Percentiles rank a stretch among this genome's conserved stretches.
These are phyloP conservation scores for Voacanga thouarsii DNA, from an alignment of 257 asterid species.

Conservation along the genomic window DNA sequence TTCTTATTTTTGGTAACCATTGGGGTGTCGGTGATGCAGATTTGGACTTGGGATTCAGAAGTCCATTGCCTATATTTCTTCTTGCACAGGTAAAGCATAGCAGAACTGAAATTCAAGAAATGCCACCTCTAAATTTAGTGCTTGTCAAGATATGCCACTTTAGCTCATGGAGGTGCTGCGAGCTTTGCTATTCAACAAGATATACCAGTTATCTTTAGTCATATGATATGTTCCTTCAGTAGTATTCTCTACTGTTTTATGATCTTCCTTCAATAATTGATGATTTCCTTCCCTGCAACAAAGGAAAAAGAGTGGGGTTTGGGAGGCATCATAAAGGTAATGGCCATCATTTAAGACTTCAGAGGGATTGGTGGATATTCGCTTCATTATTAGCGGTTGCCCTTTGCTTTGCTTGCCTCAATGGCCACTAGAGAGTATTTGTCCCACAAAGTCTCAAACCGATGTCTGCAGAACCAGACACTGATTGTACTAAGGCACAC, in stretches of 20 bases:
- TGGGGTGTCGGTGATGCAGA: conserved; percentile 2
- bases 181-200: neutral
- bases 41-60: neutral
- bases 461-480: neutral
- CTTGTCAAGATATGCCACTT: neutral
- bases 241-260: neutral
- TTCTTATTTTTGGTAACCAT: neutral
- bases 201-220: neutral
- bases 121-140: neutral
- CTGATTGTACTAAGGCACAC: neutral
- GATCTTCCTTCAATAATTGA: neutral
- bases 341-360: neutral
- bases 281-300: neutral
- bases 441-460: neutral
- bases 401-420: neutral
- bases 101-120: neutral
- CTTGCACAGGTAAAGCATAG: neutral
- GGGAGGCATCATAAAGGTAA: neutral
- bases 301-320: neutral
- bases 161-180: neutral
- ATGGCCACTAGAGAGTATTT: neutral
- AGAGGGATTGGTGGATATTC: neutral
- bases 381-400: neutral
- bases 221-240: neutral
- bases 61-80: neutral